Base-by-base conservation (phyloP, 257 asterid genomes). In the Agastache rugosa region DNA sequence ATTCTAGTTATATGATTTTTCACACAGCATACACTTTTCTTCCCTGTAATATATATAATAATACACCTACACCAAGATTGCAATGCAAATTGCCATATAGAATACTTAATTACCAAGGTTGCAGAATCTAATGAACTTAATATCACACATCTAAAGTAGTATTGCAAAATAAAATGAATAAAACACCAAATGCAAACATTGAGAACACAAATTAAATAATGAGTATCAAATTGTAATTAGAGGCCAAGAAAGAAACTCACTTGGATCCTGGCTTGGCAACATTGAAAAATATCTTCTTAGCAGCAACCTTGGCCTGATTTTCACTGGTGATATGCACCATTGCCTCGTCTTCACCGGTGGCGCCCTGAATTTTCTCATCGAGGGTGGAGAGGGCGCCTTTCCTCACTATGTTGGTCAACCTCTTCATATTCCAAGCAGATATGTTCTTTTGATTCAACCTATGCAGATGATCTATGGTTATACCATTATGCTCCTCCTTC, bases 351-450 rank as follows among this genome's bases (percentile, higher is more conserved):
- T 91, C 89, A 2, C 59, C 85, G 0, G 83, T 50, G 0, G 89
- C 59, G 47, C 89, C 96, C 51, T 81, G 87, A 47, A 91, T 69
- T 31, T 86, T 80, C 85, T 93, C 97, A 45, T 93, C 96, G 64
- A 88, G 78, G 50, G 97, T 91, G 12, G 98, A 85, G 53, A 93
- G 65, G 15, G 78, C 89, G 11, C 97, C 96, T 27, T 83, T 81
- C 74, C 91, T 83, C 6, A 85, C 97, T 15, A 87, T 84, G 73
- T 85, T 89, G 53, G 82, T 81, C 90, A 93, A 41, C 86, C 97
- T 89, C 84, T 93, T 91, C 98, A 93, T 93, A 79, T 93, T 91
- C 97, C 97, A 89, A 62, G 98, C 98, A 5, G 98, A 89, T 68
- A 93, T 68, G 53, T 93, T 93, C 80, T 85, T 80, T 86, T 89